These are phyloP conservation scores for Gymnopus androsaceus DNA, from an alignment of 1,284 basidiomycete genomes.

Conservation along the genomic window DNA sequence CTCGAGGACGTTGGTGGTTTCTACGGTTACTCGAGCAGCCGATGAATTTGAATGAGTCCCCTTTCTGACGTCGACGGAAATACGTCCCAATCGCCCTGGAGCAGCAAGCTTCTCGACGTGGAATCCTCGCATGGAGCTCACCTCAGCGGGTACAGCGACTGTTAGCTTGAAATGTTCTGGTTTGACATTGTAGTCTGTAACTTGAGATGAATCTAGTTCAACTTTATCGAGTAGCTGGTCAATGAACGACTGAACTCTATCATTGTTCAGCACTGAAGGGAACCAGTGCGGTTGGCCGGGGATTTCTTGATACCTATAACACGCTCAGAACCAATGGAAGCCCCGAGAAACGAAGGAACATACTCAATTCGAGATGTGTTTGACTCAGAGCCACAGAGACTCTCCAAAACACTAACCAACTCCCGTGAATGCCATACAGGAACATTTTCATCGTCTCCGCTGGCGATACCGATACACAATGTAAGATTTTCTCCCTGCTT, in stretches of 20 bases:
- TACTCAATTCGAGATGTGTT: slow-evolving; percentile 1
- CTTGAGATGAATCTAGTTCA: background rate
- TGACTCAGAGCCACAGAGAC: background rate
- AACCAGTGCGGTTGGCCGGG: slow-evolving; percentile 72
- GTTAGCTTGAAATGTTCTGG: slow-evolving; percentile 62
- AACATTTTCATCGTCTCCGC: slow-evolving; percentile 76
- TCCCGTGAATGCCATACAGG: slow-evolving; percentile 80
- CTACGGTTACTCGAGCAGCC: background rate
- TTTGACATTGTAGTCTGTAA: slow-evolving; percentile 8
- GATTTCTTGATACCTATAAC: slow-evolving; percentile 64
- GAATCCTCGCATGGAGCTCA: slow-evolving; percentile 68
- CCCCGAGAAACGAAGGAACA: background rate
- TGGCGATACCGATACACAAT: too few relatives aligned
- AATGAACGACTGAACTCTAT: slow-evolving; percentile 57
- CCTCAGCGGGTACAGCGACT: slow-evolving; percentile 62
- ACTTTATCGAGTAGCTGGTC: slow-evolving; percentile 30
- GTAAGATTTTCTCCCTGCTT: too few relatives aligned
- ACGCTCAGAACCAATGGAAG: background rate
- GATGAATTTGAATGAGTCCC: background rate
- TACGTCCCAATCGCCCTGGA: slow-evolving; percentile 58
- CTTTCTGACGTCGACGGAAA: slow-evolving; percentile 31
- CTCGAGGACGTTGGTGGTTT: slow-evolving; percentile 27
- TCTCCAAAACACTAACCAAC: slow-evolving; percentile 53
- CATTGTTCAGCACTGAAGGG: slow-evolving; percentile 55
- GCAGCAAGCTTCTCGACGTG: slow-evolving; percentile 51